phyloP scores from a whole-genome alignment of 306 rosid genomes.

The Lithocarpus polystachyus region DNA sequence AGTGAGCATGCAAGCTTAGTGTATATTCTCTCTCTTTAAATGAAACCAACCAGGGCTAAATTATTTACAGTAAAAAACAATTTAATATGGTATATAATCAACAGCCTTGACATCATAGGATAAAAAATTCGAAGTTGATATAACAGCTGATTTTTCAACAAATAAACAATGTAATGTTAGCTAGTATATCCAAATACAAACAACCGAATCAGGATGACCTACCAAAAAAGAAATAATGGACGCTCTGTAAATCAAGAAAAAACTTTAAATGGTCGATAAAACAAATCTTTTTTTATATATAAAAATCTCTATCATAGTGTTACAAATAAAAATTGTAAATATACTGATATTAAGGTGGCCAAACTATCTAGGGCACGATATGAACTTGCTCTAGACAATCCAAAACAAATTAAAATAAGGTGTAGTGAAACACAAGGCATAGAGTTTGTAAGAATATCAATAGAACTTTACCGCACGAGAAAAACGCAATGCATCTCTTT shows the following conservation, averaged over 20 bases:
- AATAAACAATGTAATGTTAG: neutral
- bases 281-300: neutral
- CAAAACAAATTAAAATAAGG: too few species aligned
- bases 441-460: neutral
- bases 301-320: neutral
- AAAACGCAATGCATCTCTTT: slow-evolving; percentile 84
- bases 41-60: too few species aligned
- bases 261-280: neutral
- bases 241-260: too few species aligned
- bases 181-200: neutral
- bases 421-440: neutral
- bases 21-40: too few species aligned
- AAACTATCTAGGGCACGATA: neutral
- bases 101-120: neutral
- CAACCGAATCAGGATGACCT: neutral
- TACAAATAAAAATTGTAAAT: neutral
- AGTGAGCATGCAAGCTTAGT: too few species aligned
- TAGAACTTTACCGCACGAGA: slow-evolving; percentile 74
- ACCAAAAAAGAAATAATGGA: too few species aligned
- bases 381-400: too few species aligned
- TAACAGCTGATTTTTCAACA: neutral
- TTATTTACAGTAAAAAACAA: neutral
- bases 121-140: too few species aligned
- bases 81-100: neutral
- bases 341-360: neutral